Evolutionary conservation across 371 early-diverging fungal genomes (phyloP).

Genomic region (Zancudomyces culisetae): DNA sequence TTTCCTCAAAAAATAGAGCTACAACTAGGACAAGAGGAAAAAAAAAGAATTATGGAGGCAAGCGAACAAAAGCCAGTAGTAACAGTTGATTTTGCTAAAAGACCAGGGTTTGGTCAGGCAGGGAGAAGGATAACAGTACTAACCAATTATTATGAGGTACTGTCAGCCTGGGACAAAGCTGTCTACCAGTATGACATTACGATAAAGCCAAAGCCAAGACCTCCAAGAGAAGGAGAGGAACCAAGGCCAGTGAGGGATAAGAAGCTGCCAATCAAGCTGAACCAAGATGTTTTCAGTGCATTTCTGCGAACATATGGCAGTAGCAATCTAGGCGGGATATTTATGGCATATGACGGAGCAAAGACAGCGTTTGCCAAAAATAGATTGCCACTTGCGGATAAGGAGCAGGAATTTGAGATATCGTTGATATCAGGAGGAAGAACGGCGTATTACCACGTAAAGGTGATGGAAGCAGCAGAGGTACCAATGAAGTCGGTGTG

Average conservation of each 20-base stretch:
- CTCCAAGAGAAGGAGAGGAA: constrained; percentile 4
- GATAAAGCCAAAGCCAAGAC: constrained; percentile 13
- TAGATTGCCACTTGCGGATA: constrained; percentile 5
- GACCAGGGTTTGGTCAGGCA: constrained; percentile 5
- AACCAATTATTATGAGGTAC: constrained; percentile 14
- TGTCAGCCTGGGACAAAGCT: constrained; percentile 2
- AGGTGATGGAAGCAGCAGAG: constrained; percentile 33
- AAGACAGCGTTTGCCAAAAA: constrained; percentile 33
- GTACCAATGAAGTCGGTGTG: constrained; percentile 33
- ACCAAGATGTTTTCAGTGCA: constrained; percentile 22
- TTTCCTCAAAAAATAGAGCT: too few relatives aligned
- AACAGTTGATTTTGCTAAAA: neutral
- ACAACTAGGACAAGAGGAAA: too few relatives aligned
- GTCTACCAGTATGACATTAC: constrained; percentile 29
- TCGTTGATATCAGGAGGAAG: constrained; percentile 8
- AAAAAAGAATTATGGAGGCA: neutral
- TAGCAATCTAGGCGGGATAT: constrained; percentile 12
- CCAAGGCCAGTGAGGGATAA: constrained; percentile 3
- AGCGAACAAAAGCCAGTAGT: neutral
- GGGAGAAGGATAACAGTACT: constrained; percentile 5
- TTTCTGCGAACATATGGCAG: constrained; percentile 12
- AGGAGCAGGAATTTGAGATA: constrained; percentile 7
- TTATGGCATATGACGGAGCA: constrained; percentile 40
- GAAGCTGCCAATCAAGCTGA: constrained; percentile 17
- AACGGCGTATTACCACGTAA: constrained; percentile 13